Evolutionary conservation across 1,139 yeast genomes (phyloP).

Genomic region (Geotrichum fermentans): DNA sequence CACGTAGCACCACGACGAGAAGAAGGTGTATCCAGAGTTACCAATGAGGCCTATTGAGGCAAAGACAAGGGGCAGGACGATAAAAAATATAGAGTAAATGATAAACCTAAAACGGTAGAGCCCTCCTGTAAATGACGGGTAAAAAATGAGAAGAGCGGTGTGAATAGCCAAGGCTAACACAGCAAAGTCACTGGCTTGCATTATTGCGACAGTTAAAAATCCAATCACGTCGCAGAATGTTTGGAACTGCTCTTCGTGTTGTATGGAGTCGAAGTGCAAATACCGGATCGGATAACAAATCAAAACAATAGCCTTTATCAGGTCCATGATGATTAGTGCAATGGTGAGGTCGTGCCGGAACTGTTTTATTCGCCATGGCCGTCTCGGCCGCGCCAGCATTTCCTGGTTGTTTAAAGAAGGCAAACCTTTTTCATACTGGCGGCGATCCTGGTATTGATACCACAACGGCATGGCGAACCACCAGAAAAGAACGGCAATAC

Average conservation of each 20-base stretch:
- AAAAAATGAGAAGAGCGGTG: constrained; percentile 61
- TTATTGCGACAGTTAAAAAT: constrained; percentile 65
- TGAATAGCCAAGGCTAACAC: constrained; percentile 76
- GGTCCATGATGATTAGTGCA: constrained; percentile 63
- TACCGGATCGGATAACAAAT: constrained; percentile 61
- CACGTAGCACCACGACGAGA: constrained; percentile 71
- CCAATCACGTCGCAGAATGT: constrained; percentile 64
- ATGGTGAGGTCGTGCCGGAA: constrained; percentile 69
- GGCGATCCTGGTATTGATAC: constrained; percentile 4
- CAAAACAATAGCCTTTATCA: constrained; percentile 61
- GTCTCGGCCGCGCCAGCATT: constrained; percentile 2
- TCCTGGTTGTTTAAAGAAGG: background rate
- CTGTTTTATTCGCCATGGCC: constrained; percentile 31
- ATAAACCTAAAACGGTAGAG: constrained; percentile 51
- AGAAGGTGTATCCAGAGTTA: constrained; percentile 28
- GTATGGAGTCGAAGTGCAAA: constrained; percentile 38
- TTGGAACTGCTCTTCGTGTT: background rate
- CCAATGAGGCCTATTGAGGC: constrained; percentile 69
- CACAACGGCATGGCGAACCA: constrained; percentile 19
- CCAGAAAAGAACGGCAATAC: constrained; percentile 18
- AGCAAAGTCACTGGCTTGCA: constrained; percentile 51
- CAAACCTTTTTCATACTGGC: background rate
- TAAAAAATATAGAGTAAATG: constrained; percentile 49
- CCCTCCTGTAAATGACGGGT: constrained; percentile 40
- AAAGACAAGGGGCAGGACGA: constrained; percentile 56